Evolutionary conservation across 208 protist genomes (phyloP).

Genomic region (Tritrichomonas musculus): DNA sequence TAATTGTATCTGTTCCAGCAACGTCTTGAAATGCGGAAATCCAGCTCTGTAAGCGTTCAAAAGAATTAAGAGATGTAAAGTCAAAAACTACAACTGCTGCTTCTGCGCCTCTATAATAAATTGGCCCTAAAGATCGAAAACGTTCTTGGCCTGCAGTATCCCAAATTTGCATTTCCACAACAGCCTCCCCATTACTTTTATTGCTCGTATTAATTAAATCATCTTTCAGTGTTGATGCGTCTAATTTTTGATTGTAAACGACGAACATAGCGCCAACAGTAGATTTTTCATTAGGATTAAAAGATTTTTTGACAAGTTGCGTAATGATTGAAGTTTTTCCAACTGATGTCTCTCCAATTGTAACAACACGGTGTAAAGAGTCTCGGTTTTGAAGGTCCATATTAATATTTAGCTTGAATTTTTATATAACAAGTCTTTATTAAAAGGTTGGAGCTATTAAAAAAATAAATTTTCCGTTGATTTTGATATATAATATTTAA

Average conservation of each 20-base stretch:
- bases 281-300: neutral
- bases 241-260: neutral
- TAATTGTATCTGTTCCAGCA: neutral
- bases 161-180: slow-evolving; percentile 26
- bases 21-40: neutral
- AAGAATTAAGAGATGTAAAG: neutral
- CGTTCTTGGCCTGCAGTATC: neutral
- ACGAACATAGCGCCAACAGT: slow-evolving; percentile 17
- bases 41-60: neutral
- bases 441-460: too few species aligned
- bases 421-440: too few species aligned
- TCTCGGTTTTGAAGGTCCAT: too few species aligned
- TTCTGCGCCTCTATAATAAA: neutral
- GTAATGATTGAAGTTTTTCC: slow-evolving; percentile 14
- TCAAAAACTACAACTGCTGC: neutral
- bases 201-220: too few species aligned
- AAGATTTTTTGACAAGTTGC: neutral
- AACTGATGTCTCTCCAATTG: slow-evolving; percentile 21
- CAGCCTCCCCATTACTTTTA: too few species aligned
- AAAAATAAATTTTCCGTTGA: too few species aligned
- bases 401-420: too few species aligned
- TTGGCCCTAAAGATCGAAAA: neutral
- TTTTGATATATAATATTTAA: too few species aligned
- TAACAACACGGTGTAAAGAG: neutral
- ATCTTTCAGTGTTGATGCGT: neutral